Evolutionary conservation across 2,329 filamentous ascomycete genomes (phyloP).

Genomic region (Calonectria naviculata): DNA sequence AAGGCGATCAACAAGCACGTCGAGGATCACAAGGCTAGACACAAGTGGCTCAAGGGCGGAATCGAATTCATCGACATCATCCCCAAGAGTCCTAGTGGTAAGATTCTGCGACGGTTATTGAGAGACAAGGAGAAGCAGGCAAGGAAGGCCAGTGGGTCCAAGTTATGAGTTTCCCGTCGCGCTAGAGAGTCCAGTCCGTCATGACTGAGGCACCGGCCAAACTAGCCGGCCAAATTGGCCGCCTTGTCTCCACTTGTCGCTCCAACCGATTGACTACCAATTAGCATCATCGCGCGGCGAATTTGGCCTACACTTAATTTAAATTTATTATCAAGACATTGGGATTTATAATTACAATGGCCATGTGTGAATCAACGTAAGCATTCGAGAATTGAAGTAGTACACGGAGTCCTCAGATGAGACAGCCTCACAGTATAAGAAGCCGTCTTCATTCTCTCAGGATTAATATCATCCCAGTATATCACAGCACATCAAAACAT

Average conservation of each 20-base stretch:
- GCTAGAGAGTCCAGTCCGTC: neutral
- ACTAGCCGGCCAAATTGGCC: neutral
- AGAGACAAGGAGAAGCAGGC: constrained; percentile 70
- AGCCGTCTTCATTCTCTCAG: neutral
- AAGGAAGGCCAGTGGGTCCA: neutral
- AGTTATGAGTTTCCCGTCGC: neutral
- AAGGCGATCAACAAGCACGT: constrained; percentile 69
- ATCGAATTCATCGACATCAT: constrained; percentile 73
- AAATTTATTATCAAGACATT: neutral
- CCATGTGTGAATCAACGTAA: neutral
- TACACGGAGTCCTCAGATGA: neutral
- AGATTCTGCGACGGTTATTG: constrained; percentile 75
- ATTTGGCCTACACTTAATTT: neutral
- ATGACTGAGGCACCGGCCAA: neutral
- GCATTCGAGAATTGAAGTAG: neutral
- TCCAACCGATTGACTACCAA: neutral
- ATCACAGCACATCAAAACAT: neutral
- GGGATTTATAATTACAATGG: neutral
- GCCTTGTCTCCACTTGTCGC: neutral
- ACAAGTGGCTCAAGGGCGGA: constrained; percentile 73
- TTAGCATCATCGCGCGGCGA: neutral
- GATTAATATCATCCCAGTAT: neutral
- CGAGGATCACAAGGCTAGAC: constrained; percentile 71
- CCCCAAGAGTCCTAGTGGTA: constrained; percentile 78
- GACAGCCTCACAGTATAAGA: neutral